Base-by-base conservation (phyloP, 345 rosid genomes). In the Carallia pectinifolia region DNA sequence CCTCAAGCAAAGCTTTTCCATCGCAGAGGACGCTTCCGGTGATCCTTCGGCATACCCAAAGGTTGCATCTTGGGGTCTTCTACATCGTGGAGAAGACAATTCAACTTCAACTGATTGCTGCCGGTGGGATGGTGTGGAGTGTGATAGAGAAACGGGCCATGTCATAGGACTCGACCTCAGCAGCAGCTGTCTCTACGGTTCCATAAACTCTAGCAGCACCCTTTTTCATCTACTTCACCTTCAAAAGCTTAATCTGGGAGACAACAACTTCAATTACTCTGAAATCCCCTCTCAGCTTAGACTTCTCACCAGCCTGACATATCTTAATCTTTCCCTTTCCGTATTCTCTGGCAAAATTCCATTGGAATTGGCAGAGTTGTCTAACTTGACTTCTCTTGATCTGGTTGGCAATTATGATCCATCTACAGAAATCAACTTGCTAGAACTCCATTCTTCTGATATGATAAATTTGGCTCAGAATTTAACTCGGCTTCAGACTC, bases 111-210 rank as follows among this genome's bases (percentile, higher is more conserved):
- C 50, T 44, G 65, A 72, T 58, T 72, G 65, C 19, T 72, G 75
- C 64, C 47, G 13, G 9, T 70, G 81, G 78, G 75, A 73, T 37
- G 77, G 75, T 7, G 47, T 67, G 33, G 68, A 69, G 54, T 69
- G 71, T 4, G 67, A 73, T 38, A 2, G 2, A 8, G 0, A 18
- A n/a, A 13, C 62, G 7, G 48, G 58, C 44, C 71, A 65, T 65
- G 34, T 67, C n/a, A 55, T 67, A 13, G 39, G 55, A 39, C 69
- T 66, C 61, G 62, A 70, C 29, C 71, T 54, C 34, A 53, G 71
- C 6, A 40, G 64, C 67, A 63, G 70, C 29, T 53, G 61, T 10
- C 70, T 74, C 17, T 50, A 36, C n/a, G 81, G 75, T 29, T 70
- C 72, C 2, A 73, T 78, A 63, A 34, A 65, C 19, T 55, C 78